Conservation (phyloP, 495 filamentous ascomycete species). For the Xylaria telfairii region DNA sequence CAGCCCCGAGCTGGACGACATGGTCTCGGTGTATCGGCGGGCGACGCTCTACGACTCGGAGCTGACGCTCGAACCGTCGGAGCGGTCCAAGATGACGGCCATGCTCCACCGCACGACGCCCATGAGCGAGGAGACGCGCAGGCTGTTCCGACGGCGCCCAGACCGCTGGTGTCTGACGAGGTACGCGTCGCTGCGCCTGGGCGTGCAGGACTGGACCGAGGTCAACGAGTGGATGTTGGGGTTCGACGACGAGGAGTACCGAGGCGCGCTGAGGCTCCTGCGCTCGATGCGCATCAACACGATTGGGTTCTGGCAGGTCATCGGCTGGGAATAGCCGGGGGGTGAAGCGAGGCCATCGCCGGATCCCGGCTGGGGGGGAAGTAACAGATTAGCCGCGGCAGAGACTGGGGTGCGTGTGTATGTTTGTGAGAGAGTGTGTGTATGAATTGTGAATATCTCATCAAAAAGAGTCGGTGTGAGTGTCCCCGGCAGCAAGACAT, state of each 20-base stretch:
- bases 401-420: background rate
- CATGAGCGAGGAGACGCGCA: constrained; percentile 7
- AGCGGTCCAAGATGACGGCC: constrained; percentile 21
- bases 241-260: constrained; percentile 19
- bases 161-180: constrained; percentile 16
- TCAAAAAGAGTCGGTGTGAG: background rate
- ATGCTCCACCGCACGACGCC: background rate
- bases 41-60: constrained; percentile 9
- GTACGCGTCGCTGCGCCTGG: constrained; percentile 7
- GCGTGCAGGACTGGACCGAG: constrained; percentile 16
- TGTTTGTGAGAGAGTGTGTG: background rate
- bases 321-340: constrained; percentile 8
- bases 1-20: constrained; percentile 11
- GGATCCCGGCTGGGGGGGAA: background rate
- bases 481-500: background rate
- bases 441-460: background rate
- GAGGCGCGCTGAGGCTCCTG: constrained; percentile 3
- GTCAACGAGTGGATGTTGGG: constrained; percentile 16
- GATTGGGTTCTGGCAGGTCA: constrained; percentile 15
- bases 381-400: background rate
- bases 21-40: constrained; percentile 18
- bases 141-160: constrained; percentile 4
- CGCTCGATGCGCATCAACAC: constrained; percentile 21
- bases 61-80: constrained; percentile 6
- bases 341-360: background rate